Percentiles rank a stretch among this genome's conserved stretches.
Evolutionary conservation across 2,329 filamentous ascomycete species (phyloP).

Genomic region (Davidsoniella neocaledoniae): DNA sequence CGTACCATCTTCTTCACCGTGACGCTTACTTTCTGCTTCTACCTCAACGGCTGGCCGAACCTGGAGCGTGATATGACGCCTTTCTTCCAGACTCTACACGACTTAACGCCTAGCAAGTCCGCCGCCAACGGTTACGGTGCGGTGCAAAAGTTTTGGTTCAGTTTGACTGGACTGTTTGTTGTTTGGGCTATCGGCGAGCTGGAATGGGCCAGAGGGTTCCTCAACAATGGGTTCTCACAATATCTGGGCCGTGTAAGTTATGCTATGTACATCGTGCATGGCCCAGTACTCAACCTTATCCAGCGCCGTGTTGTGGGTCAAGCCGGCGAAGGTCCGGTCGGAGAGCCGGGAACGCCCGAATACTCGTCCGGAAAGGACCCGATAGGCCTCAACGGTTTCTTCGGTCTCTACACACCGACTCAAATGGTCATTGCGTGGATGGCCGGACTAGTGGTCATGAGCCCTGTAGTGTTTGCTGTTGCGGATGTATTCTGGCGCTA

Average conservation of each 20-base stretch:
- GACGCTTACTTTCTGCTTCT: slow-evolving; percentile 20
- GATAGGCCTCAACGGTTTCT: slow-evolving; percentile 9
- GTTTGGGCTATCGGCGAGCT: slow-evolving; percentile 33
- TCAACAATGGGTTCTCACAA: slow-evolving; percentile 32
- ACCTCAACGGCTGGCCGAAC: slow-evolving; percentile 12
- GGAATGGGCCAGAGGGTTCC: slow-evolving; percentile 30
- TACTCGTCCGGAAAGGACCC: slow-evolving; percentile 9
- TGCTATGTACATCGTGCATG: slow-evolving; percentile 42
- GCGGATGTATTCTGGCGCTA: slow-evolving; percentile 13
- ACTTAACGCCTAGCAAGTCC: slow-evolving; percentile 28
- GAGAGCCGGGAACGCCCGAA: slow-evolving; percentile 4
- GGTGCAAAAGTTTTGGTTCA: slow-evolving; percentile 34
- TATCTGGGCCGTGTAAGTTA: slow-evolving; percentile 46
- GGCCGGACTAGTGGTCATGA: slow-evolving; percentile 12
- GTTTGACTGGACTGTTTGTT: slow-evolving; percentile 34
- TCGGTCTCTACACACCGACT: slow-evolving; percentile 9
- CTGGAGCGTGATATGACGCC: slow-evolving; percentile 11
- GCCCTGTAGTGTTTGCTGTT: slow-evolving; percentile 11
- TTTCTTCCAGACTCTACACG: slow-evolving; percentile 29
- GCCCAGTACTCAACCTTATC: slow-evolving; percentile 11
- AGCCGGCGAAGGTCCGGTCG: slow-evolving; percentile 5
- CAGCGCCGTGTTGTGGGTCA: slow-evolving; percentile 7
- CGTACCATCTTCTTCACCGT: slow-evolving; percentile 4
- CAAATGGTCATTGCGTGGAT: slow-evolving; percentile 12
- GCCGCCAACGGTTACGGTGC: slow-evolving; percentile 33